Evolutionary conservation across 495 filamentous ascomycete species (phyloP), one percentile per base, ranked within the genome.

Genomic region (Aspergillus indologenus): DNA sequence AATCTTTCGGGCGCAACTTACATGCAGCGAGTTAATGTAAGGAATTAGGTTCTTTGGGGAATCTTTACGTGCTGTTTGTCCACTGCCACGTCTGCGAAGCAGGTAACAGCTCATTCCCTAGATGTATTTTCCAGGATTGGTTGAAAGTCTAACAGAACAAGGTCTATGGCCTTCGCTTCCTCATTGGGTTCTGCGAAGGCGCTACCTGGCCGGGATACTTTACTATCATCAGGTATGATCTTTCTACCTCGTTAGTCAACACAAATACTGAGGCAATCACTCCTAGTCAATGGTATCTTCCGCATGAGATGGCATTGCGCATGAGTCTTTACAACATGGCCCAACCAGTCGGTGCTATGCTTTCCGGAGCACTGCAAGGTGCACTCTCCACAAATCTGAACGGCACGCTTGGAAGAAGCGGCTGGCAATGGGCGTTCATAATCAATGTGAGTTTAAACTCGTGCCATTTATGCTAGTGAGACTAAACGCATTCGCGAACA

Each of bases 321-420:
- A 64, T 64, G 61, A 64, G 61, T 50, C 26, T 64, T 3, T 64
- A 61, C 21, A 64, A 64, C 40, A 64, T 64, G 24, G 61, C 61
- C 2, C 63, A 65, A 47, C 62, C 65, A 0, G 50, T 62, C 19
- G 62, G 61, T 3, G 58, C 65, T 3, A 70, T 70, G 67, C 46
- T 70, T 11, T 69, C 64, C 1, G 67, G 67, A 11, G 62, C 60
- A 9, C 58, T 67, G 26, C 67, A 70, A 29, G 67, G 60, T n/a
- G 60, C 60, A 12, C 58, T 66, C 24, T 62, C 64, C 4, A 66
- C 64, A 7, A 62, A 62, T 34, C 55, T 66, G 8, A 44, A 66
- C 6, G 64, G 60, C 17, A 31, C 54, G 6, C 46, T 61, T 14
- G 64, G 64, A 22, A 54, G 64, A 12, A 55, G 48, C n/a, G 60